phyloP scores from a whole-genome alignment of 495 filamentous ascomycete genomes.

The Xylaria grammica region DNA sequence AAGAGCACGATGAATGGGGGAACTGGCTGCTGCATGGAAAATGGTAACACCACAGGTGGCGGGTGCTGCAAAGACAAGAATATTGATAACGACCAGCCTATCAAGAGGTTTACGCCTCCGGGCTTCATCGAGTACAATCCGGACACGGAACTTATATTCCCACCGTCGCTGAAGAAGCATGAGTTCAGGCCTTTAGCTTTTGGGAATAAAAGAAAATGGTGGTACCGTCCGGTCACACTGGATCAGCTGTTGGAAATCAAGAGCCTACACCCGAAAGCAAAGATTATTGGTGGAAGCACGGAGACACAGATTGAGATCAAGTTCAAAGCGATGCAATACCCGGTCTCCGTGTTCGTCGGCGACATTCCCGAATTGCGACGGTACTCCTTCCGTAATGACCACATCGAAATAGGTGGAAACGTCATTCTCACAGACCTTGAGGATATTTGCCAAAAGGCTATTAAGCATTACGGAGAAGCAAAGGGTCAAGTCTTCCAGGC shows the following conservation, averaged over 20 bases:
- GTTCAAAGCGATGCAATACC: constrained; percentile 93
- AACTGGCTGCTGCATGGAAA: constrained; percentile 73
- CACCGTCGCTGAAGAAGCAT: constrained; percentile 80
- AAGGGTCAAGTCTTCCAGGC: constrained; percentile 75
- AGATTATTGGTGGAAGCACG: constrained; percentile 93
- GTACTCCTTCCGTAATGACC: constrained; percentile 77
- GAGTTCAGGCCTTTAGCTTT: constrained; percentile 81
- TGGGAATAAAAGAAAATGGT: constrained; percentile 93
- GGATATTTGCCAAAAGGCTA: constrained; percentile 71
- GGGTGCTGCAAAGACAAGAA: constrained; percentile 64
- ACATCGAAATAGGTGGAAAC: constrained; percentile 89
- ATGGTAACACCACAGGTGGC: constrained; percentile 42
- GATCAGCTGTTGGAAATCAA: constrained; percentile 92
- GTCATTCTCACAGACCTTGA: constrained; percentile 87
- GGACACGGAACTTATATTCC: constrained; percentile 94
- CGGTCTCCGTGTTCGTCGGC: constrained; percentile 86
- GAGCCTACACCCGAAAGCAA: constrained; percentile 79
- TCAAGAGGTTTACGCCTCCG: constrained; percentile 77
- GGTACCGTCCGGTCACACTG: constrained; percentile 88
- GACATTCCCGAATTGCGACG: constrained; percentile 88
- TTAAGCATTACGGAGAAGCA: constrained; percentile 75
- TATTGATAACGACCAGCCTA: constrained; percentile 53
- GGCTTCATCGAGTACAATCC: constrained; percentile 93
- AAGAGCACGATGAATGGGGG: constrained; percentile 66
- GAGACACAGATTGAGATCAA: constrained; percentile 99